These are phyloP conservation scores for Trifolium pratense DNA, from an alignment of 306 rosid species.

Conservation along the genomic window DNA sequence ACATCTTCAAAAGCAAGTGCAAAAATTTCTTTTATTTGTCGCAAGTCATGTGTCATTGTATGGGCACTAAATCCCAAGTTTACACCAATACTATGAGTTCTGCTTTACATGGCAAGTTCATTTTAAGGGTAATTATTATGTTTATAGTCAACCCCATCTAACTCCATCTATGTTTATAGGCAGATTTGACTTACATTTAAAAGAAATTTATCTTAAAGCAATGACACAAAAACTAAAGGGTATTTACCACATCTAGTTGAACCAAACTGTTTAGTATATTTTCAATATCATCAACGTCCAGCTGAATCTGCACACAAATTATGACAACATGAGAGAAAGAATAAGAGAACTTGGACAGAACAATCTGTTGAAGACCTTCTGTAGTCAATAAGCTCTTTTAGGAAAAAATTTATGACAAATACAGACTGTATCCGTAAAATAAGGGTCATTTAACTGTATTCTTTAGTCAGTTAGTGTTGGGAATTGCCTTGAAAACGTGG, in stretches of 20 bases:
- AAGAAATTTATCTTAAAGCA: background rate
- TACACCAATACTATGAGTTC: background rate
- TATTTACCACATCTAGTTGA: constrained; percentile 82
- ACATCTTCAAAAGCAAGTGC: constrained; percentile 37
- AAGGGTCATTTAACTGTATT: constrained; percentile 10
- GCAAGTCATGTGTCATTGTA: background rate
- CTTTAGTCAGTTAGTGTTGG: constrained; percentile 14
- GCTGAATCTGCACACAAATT: constrained; percentile 71
- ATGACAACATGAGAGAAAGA: constrained; percentile 32
- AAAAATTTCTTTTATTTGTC: constrained; percentile 11
- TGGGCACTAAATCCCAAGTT: constrained; percentile 1
- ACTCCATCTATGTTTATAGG: no score
- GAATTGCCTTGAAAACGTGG: no score
- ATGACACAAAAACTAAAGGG: constrained; percentile 26
- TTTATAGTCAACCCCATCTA: background rate
- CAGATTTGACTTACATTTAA: constrained; percentile 5
- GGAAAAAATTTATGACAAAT: background rate
- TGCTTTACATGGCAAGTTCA: no score
- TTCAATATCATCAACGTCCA: constrained; percentile 73
- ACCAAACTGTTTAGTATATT: constrained; percentile 59
- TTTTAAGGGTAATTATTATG: no score
- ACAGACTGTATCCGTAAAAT: constrained; percentile 8
- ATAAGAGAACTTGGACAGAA: constrained; percentile 28
- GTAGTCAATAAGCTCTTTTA: constrained; percentile 5
- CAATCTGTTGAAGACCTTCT: constrained; percentile 4